Evolutionary conservation across 2,329 filamentous ascomycete genomes (phyloP).

Genomic region (Trichoderma atrobrunneum): DNA sequence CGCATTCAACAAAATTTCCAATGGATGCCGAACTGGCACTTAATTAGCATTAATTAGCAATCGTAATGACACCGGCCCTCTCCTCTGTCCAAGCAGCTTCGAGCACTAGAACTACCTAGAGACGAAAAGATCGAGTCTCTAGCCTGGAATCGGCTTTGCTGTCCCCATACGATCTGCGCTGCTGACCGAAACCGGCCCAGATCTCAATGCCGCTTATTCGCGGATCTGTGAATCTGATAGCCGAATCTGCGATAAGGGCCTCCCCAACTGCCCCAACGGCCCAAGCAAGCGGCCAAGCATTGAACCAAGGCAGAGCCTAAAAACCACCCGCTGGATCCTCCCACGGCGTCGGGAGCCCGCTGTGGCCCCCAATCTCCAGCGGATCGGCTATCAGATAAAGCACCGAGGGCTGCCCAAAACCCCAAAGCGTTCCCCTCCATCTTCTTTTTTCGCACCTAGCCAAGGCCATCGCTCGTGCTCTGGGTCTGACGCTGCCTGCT

Average conservation of each 20-base stretch:
- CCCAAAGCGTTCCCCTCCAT: neutral
- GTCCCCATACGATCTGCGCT: neutral
- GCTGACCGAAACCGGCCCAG: neutral
- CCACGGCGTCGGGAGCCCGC: neutral
- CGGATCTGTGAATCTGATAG: neutral
- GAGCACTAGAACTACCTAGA: neutral
- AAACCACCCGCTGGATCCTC: neutral
- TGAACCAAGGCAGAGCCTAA: neutral
- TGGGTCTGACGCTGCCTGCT: neutral
- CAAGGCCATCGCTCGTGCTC: neutral
- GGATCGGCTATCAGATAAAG: slow-evolving; percentile 3
- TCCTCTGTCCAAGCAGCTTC: neutral
- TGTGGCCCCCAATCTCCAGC: neutral
- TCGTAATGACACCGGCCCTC: neutral
- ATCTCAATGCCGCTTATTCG: neutral
- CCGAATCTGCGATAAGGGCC: neutral
- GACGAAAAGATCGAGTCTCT: neutral
- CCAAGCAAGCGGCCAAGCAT: neutral
- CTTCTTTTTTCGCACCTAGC: neutral
- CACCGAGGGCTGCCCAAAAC: neutral
- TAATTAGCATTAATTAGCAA: neutral
- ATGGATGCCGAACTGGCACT: neutral
- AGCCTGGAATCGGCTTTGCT: neutral
- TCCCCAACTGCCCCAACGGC: neutral
- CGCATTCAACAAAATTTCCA: neutral